Percentiles rank a stretch among this genome's conserved stretches.
These are phyloP conservation scores for Phytophthora citrophthora DNA, from an alignment of 352 stramenopile genomes.

Conservation along the genomic window DNA sequence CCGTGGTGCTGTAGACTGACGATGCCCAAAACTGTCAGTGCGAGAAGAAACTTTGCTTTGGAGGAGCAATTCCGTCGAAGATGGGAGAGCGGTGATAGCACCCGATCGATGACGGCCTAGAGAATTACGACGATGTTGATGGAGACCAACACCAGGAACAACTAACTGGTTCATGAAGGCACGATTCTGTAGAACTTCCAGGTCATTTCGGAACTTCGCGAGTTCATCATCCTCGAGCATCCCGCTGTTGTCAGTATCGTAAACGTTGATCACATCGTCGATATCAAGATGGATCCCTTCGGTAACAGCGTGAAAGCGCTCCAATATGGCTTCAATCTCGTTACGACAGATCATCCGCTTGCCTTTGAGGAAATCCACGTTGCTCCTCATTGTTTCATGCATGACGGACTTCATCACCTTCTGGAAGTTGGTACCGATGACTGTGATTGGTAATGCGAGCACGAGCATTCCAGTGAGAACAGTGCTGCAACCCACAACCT, in stretches of 20 bases:
- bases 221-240: constrained; percentile 81
- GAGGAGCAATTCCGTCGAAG: constrained; percentile 24
- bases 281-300: constrained; percentile 79
- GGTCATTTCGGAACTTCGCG: constrained; percentile 68
- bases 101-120: constrained; percentile 19
- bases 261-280: constrained; percentile 82
- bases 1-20: neutral
- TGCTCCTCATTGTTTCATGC: constrained; percentile 81
- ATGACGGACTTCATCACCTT: constrained; percentile 86
- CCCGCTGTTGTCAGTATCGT: constrained; percentile 80
- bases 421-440: constrained; percentile 90
- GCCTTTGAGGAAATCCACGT: constrained; percentile 77
- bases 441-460: constrained; percentile 88
- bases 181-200: constrained; percentile 78
- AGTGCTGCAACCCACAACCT: constrained; percentile 72
- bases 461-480: constrained; percentile 88
- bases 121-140: constrained; percentile 11
- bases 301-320: constrained; percentile 75
- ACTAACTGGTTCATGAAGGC: constrained; percentile 49
- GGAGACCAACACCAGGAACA: constrained; percentile 29
- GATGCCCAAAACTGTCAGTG: constrained; percentile 16
- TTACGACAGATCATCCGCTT: constrained; percentile 75
- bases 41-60: constrained; percentile 26
- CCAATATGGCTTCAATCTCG: constrained; percentile 76
- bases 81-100: constrained; percentile 1